Conservation (phyloP, 306 rosid species). For the Elaeagnus macrophylla region DNA sequence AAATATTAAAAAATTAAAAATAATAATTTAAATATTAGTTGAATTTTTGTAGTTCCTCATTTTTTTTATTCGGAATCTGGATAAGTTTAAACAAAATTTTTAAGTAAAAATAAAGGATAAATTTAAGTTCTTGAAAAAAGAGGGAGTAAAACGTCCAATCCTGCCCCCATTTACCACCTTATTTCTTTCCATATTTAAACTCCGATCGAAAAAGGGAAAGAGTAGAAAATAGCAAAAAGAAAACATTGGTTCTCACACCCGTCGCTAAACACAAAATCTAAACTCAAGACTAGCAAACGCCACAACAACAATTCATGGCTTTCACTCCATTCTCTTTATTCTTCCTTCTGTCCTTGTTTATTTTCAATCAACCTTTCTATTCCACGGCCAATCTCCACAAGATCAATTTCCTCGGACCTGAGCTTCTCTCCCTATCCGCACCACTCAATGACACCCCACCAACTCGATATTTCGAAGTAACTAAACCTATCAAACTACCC, state of each 20-base stretch:
- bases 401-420: conserved; percentile 25
- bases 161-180: no score
- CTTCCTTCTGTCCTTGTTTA: conserved; percentile 5
- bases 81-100: no score
- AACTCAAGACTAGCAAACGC: neutral
- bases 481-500: conserved; percentile 54
- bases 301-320: neutral
- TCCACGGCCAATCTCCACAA: conserved; percentile 45
- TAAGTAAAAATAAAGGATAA: no score
- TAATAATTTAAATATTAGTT: no score
- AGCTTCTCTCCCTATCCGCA: conserved; percentile 11
- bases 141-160: no score
- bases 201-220: no score
- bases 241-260: neutral
- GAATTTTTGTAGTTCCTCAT: no score
- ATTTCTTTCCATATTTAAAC: no score
- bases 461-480: conserved; percentile 51
- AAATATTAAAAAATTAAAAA: no score
- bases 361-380: conserved; percentile 26
- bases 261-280: neutral
- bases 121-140: no score
- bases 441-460: conserved; percentile 29
- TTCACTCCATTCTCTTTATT: neutral
- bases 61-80: no score
- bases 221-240: no score